phyloP scores from a whole-genome alignment of 345 rosid species.

The Nephelium lappaceum region DNA sequence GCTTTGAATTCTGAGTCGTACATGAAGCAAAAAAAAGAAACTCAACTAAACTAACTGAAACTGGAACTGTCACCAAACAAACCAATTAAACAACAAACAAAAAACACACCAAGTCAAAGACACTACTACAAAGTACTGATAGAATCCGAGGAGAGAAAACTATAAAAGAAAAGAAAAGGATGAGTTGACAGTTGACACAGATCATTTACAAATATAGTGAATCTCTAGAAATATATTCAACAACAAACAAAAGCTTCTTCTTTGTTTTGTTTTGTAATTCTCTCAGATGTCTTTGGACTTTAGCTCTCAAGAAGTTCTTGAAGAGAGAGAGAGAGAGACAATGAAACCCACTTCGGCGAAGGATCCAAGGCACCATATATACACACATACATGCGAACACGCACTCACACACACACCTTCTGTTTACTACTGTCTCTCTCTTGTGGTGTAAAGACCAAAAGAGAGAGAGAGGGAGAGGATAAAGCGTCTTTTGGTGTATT shows the following conservation, averaged over 20 bases:
- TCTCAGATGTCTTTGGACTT: constrained; percentile 33
- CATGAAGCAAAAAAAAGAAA: constrained; percentile 23
- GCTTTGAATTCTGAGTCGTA: constrained; percentile 25
- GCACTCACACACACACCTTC: background rate
- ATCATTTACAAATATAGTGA: background rate
- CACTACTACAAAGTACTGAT: no score
- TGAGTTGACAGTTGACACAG: background rate
- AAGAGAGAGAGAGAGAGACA: constrained; percentile 26
- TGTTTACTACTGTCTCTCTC: background rate
- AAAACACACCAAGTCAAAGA: background rate
- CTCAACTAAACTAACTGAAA: background rate
- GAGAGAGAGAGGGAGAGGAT: background rate
- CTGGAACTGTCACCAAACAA: background rate
- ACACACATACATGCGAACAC: constrained; percentile 20
- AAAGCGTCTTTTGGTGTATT: constrained; percentile 31
- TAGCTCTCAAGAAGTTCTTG: constrained; percentile 30
- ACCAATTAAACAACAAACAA: background rate
- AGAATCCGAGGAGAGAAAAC: constrained; percentile 6
- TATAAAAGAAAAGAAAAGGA: background rate
- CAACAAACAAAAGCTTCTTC: constrained; percentile 8
- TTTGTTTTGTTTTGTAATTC: constrained; percentile 16
- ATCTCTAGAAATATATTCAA: background rate
- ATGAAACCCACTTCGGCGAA: constrained; percentile 54
- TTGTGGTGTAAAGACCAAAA: background rate
- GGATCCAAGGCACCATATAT: constrained; percentile 78